Percentiles rank a stretch among this genome's conserved stretches.
These are phyloP conservation scores for Kalmusia sp. DNA, from an alignment of 2,329 filamentous ascomycete genomes.

Conservation along the genomic window DNA sequence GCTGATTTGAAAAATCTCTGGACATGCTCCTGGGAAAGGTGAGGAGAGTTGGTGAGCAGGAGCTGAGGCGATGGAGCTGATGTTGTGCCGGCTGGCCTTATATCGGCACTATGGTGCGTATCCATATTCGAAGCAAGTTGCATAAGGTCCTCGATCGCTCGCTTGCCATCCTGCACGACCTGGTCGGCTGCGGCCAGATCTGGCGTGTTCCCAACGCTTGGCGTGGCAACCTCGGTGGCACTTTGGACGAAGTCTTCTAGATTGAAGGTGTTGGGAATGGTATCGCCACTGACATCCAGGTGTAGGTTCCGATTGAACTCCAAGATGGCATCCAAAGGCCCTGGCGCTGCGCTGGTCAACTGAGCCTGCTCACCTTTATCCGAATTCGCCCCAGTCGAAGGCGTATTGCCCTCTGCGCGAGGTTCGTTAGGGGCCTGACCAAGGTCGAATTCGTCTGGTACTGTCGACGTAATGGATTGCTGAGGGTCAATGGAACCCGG, in stretches of 20 bases:
- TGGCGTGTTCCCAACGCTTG: conserved; percentile 53
- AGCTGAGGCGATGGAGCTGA: conserved; percentile 28
- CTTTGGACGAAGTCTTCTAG: conserved; percentile 52
- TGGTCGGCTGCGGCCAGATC: conserved; percentile 44
- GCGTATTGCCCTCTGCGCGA: conserved; percentile 23
- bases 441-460: conserved; percentile 33
- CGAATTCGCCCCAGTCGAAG: conserved; percentile 29
- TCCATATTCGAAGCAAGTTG: conserved; percentile 32
- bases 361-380: conserved; percentile 21
- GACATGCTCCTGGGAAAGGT: conserved; percentile 38
- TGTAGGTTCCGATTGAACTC: conserved; percentile 42
- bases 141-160: conserved; percentile 38
- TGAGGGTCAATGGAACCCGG: conserved; percentile 27
- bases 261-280: conserved; percentile 45
- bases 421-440: conserved; percentile 17
- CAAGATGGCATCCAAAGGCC: conserved; percentile 32
- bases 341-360: conserved; percentile 23
- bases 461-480: conserved; percentile 40
- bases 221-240: conserved; percentile 57
- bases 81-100: conserved; percentile 23
- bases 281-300: conserved; percentile 40
- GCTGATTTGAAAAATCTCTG: conserved; percentile 37
- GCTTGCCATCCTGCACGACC: conserved; percentile 44
- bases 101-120: conserved; percentile 19
- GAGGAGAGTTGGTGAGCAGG: conserved; percentile 31